A percentile compares a stretch with the other conserved stretches of the same genome.
Evolutionary conservation across 805 yeast species (phyloP).

Genomic region (Candida yuanshanica): DNA sequence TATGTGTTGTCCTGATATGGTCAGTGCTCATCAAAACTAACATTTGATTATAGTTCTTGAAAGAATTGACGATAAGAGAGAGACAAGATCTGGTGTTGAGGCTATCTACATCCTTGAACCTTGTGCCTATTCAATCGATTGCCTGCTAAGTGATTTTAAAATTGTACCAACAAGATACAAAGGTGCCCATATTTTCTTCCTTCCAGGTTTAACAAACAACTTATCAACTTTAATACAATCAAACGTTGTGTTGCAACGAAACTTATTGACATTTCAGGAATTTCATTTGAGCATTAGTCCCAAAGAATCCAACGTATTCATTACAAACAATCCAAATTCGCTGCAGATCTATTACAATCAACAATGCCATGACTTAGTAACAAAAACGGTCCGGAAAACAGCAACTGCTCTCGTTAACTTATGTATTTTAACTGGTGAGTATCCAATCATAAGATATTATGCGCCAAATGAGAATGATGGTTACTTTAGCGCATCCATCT

Average conservation of each 20-base stretch:
- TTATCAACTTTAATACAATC: constrained; percentile 25
- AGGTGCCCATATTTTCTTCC: constrained; percentile 64
- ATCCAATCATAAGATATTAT: constrained; percentile 78
- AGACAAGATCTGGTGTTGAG: constrained; percentile 58
- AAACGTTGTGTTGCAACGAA: constrained; percentile 25
- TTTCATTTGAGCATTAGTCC: constrained; percentile 53
- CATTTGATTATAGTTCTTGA: constrained; percentile 43
- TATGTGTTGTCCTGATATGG: constrained; percentile 2
- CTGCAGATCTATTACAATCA: constrained; percentile 69
- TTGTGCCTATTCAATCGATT: constrained; percentile 57
- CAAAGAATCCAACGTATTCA: constrained; percentile 62
- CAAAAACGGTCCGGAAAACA: constrained; percentile 49
- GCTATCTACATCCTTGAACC: constrained; percentile 81
- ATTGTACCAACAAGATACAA: constrained; percentile 67
- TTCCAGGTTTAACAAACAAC: constrained; percentile 47
- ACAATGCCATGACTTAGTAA: constrained; percentile 55
- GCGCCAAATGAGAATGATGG: constrained; percentile 44
- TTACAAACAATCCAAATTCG: constrained; percentile 58
- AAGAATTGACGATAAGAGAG: constrained; percentile 53
- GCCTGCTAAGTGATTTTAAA: constrained; percentile 70
- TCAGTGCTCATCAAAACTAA: not conserved
- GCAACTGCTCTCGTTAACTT: constrained; percentile 64
- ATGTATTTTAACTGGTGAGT: constrained; percentile 79
- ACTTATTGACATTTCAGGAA: constrained; percentile 29
- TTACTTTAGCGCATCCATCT: constrained; percentile 46